phyloP scores from a whole-genome alignment of 176 grass and related monocot species.

The Ananas comosus region DNA sequence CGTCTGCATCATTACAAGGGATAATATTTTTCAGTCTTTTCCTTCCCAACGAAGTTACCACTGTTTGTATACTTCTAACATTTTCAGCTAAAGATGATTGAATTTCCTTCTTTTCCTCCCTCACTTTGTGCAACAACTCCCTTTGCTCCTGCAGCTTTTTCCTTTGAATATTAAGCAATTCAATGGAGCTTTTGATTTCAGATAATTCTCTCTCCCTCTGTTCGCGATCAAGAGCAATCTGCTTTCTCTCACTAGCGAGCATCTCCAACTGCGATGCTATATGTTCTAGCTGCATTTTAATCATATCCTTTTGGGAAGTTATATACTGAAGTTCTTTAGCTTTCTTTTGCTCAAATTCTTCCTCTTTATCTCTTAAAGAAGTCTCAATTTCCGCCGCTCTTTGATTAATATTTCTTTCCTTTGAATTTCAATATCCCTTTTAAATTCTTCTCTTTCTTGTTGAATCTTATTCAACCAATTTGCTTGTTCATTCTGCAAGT shows the following conservation, averaged over 20 bases:
- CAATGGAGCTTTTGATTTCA: slow-evolving; percentile 65
- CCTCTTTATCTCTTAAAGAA: slow-evolving; percentile 61
- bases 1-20: slow-evolving; percentile 28
- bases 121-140: slow-evolving; percentile 40
- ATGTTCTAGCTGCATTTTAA: slow-evolving; percentile 48
- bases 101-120: not conserved
- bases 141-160: slow-evolving; percentile 96
- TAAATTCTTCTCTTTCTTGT: slow-evolving; percentile 69
- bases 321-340: slow-evolving; percentile 52
- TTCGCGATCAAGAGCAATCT: slow-evolving; percentile 51
- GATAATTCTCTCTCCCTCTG: slow-evolving; percentile 64
- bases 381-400: slow-evolving; percentile 63
- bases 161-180: slow-evolving; percentile 53
- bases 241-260: slow-evolving; percentile 72
- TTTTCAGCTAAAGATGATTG: not conserved
- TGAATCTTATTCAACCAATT: slow-evolving; percentile 60
- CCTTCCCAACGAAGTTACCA: slow-evolving; percentile 23
- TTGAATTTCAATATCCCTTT: slow-evolving; percentile 63
- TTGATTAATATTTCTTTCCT: slow-evolving; percentile 57
- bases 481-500: slow-evolving; percentile 65
- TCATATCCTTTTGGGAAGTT: slow-evolving; percentile 63
- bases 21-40: slow-evolving; percentile 38
- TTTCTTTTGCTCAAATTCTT: slow-evolving; percentile 60
- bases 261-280: slow-evolving; percentile 59
- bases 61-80: not conserved